Evolutionary conservation across 305 asterid genomes (phyloP), one percentile per base, ranked within the genome.

Genomic region (Lippia alba): DNA sequence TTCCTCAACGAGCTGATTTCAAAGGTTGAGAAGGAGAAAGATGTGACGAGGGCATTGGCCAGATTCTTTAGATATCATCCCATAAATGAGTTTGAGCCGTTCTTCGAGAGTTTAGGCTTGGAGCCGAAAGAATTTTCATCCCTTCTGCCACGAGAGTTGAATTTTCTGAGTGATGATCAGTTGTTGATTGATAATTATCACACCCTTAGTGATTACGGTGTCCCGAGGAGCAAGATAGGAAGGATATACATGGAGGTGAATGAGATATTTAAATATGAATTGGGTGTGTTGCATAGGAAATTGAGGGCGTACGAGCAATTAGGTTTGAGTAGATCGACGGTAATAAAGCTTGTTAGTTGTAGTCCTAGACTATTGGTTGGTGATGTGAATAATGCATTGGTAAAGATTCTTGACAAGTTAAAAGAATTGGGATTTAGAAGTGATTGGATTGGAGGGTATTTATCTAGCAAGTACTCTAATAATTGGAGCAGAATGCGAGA

Each of bases 51-150:
- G 72, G 90, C 88, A 1, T 71, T 93, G 59, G 70, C 92, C 2
- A 86, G 72, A 76, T 87, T 84, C 66, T 81, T 93, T 32, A 80
- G 93, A 72, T 93, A 91, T 56, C 72, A 83, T 74, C 98, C 97
- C 12, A 86, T 93, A 61, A 93, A 93, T 71, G 98, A 93, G 76
- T 93, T 89, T 50, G 98, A 93, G 69, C 98, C 98, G 0, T 93
- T 93, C 61, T 83, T 93, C 4, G 96, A 93, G 84, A 93, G 98
- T 69, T 73, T 91, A 74, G 97, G 97, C 20, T 83, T 93, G 81
- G 81, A 60, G 36, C 87, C 80, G 0, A 61, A 67, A 5, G 96
- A 91, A 59, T 67, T 80, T 14, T 41, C 78, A 0, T 48, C 89
- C 12, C 73, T 87, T 64, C 86, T 93, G 49, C 98, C 97, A 0